Percentiles rank a stretch among this genome's conserved stretches.
phyloP scores from a whole-genome alignment of 148 eudicot species.

The Chenopodium berlandieri region DNA sequence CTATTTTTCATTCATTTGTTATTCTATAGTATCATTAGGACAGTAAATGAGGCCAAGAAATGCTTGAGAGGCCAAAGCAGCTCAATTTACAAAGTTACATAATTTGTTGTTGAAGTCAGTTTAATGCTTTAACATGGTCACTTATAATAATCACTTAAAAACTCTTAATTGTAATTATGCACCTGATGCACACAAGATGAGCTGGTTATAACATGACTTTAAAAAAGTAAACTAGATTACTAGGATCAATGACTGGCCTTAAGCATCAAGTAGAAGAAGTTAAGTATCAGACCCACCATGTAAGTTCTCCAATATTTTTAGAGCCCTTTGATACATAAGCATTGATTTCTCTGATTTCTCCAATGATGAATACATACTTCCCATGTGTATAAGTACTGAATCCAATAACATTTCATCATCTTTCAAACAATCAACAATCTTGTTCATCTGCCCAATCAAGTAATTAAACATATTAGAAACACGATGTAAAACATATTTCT shows the following conservation, averaged over 20 bases:
- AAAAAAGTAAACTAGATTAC: not conserved
- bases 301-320: constrained; percentile 47
- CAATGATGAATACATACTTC: constrained; percentile 71
- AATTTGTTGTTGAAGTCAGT: not conserved
- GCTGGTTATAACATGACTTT: not conserved
- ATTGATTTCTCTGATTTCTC: constrained; percentile 58
- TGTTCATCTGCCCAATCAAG: constrained; percentile 50
- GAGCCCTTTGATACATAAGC: constrained; percentile 55
- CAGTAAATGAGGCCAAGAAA: not conserved
- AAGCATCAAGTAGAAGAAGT: not conserved
- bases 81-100: too few relatives aligned
- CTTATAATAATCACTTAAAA: too few relatives aligned
- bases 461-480: constrained; percentile 5
- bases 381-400: constrained; percentile 81
- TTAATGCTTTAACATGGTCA: too few relatives aligned
- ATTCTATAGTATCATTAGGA: not conserved
- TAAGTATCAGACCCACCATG: constrained; percentile 49
- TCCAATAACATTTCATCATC: constrained; percentile 65
- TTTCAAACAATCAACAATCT: constrained; percentile 47
- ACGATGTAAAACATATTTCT: not conserved
- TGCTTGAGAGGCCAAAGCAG: not conserved
- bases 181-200: not conserved
- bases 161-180: not conserved
- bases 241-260: not conserved
- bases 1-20: not conserved